phyloP scores from a whole-genome alignment of 495 filamentous ascomycete species.

The Xylaria grammica region DNA sequence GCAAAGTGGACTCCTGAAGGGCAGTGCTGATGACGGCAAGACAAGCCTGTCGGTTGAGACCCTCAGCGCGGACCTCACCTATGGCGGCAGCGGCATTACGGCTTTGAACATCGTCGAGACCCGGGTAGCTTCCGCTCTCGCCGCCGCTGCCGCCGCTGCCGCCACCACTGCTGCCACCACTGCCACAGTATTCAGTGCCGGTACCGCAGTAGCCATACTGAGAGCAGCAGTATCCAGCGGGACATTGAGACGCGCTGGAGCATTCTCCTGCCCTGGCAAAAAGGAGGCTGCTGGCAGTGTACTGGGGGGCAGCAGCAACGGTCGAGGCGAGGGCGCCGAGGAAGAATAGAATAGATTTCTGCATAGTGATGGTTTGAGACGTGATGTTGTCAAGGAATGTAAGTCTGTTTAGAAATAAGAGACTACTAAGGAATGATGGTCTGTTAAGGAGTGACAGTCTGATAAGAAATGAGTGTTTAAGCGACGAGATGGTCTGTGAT shows the following conservation, averaged over 20 bases:
- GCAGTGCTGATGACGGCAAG: constrained; percentile 19
- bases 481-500: constrained; percentile 17
- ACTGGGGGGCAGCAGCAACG: constrained; percentile 15
- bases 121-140: constrained; percentile 13
- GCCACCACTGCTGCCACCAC: constrained; percentile 8
- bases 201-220: constrained; percentile 20
- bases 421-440: constrained; percentile 12
- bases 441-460: constrained; percentile 14
- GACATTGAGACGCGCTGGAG: constrained; percentile 16
- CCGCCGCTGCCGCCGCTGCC: not conserved
- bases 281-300: constrained; percentile 17
- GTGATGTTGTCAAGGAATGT: constrained; percentile 18
- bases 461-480: constrained; percentile 12
- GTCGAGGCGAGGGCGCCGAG: constrained; percentile 16
- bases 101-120: constrained; percentile 18
- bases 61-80: constrained; percentile 12
- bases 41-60: constrained; percentile 20
- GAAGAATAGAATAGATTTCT: constrained; percentile 20
- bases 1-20: constrained; percentile 19
- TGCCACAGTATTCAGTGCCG: constrained; percentile 13
- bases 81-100: constrained; percentile 15
- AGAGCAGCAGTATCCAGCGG: constrained; percentile 25
- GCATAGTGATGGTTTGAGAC: constrained; percentile 17
- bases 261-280: constrained; percentile 8
- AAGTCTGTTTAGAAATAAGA: constrained; percentile 10